phyloP scores from a whole-genome alignment of 1,139 yeast genomes.

The Arxiozyma telluris region DNA sequence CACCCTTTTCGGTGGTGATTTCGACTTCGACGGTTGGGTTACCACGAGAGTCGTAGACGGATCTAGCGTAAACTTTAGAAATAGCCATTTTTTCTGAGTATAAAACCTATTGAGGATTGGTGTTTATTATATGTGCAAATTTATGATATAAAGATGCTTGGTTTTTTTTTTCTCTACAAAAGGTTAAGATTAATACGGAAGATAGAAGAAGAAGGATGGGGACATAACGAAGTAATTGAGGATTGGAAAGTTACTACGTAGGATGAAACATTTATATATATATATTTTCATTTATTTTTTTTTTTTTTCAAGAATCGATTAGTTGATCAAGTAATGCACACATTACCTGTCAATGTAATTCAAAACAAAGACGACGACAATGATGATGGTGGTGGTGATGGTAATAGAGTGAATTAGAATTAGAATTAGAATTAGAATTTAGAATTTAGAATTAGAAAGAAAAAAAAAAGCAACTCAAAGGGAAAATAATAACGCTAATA shows the following conservation, averaged over 20 bases:
- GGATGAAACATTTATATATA: too few relatives aligned
- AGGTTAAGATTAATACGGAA: too few relatives aligned
- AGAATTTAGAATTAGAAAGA: neutral
- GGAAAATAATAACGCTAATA: neutral
- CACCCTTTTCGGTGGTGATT: conserved; percentile 73
- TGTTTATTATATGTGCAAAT: neutral
- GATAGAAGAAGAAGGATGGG: neutral
- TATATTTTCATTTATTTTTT: too few relatives aligned
- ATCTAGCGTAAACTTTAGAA: conserved; percentile 74
- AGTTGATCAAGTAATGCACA: too few relatives aligned
- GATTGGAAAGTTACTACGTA: too few relatives aligned
- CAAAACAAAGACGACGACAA: too few relatives aligned
- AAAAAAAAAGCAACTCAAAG: conserved; percentile 1
- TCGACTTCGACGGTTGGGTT: conserved; percentile 98
- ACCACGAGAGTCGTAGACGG: conserved; percentile 96
- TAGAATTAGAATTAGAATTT: too few relatives aligned
- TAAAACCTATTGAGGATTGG: neutral
- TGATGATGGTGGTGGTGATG: too few relatives aligned
- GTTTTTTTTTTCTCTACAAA: neutral
- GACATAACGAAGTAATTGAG: too few relatives aligned
- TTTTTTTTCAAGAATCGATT: too few relatives aligned
- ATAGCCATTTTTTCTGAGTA: conserved; percentile 36
- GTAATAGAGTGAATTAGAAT: too few relatives aligned
- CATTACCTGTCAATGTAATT: too few relatives aligned
- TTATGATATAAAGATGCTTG: neutral